Conservation (phyloP, 2,329 filamentous ascomycete species). For the Rutstroemia sydowiana region DNA sequence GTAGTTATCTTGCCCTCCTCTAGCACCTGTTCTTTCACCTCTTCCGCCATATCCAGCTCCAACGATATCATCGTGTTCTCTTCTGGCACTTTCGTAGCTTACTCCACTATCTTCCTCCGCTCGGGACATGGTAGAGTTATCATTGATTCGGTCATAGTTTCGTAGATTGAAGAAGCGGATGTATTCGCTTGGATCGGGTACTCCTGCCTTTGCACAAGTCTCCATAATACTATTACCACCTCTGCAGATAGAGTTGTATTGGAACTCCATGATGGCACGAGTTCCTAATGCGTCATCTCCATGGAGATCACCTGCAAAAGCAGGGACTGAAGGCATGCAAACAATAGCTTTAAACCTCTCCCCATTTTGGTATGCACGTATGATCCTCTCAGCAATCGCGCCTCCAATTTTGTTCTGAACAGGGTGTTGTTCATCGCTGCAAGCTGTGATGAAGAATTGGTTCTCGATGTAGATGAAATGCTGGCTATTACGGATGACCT, state of each 20-base stretch:
- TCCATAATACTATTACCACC: conserved; percentile 75
- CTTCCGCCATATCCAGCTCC: conserved; percentile 37
- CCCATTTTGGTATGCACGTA: conserved; percentile 58
- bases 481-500: conserved; percentile 59
- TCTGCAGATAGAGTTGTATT: conserved; percentile 72
- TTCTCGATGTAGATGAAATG: conserved; percentile 80
- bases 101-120: conserved; percentile 59
- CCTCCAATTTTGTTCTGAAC: conserved; percentile 72
- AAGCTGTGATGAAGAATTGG: conserved; percentile 82
- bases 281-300: conserved; percentile 67
- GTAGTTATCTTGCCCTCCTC: conserved; percentile 29
- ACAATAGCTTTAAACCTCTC: conserved; percentile 70
- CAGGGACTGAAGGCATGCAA: conserved; percentile 72
- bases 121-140: conserved; percentile 50
- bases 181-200: conserved; percentile 62
- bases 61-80: conserved; percentile 53
- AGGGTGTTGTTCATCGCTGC: conserved; percentile 59
- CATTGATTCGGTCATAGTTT: conserved; percentile 79
- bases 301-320: conserved; percentile 73
- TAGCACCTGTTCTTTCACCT: conserved; percentile 32
- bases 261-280: conserved; percentile 81
- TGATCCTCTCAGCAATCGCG: conserved; percentile 69
- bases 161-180: conserved; percentile 81
- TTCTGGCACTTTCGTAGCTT: conserved; percentile 57
- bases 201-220: conserved; percentile 53